Base-by-base conservation (phyloP, 2,329 filamentous ascomycete species). In the Eurotiales sp. region DNA sequence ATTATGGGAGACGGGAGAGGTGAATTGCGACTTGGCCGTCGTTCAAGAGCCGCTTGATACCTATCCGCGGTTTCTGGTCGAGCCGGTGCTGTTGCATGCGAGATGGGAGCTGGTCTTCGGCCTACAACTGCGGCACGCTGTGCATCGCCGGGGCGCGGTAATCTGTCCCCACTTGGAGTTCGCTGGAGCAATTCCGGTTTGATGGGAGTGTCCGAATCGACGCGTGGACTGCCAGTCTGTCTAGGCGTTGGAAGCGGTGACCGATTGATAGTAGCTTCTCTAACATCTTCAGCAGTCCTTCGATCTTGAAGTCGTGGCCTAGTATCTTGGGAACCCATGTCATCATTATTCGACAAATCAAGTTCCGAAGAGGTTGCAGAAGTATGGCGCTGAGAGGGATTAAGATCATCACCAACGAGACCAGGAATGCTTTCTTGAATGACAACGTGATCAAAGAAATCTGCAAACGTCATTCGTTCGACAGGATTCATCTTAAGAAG, bases 401-500 rank as follows among this genome's bases (percentile, higher is more conserved):
- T 80, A 19, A 84, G 57, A 64, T 95, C 90, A 62, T 95, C 89
- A 37, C 85, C 86, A 6, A 90, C 84, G 25, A 95, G 74, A 5
- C 86, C 88, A 0, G 90, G 90, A 60, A 96, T 96, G 3, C 85
- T 80, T 17, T 79, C 80, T 11, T 80, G 82, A 47, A 96, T 82
- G 25, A 93, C 84, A 25, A 79, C 72, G 63, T 92, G 85, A 14
- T 74, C 76, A 70, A 97, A 97, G 66, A 96, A 93, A 56, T 86
- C 83, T 46, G 89, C 84, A 60, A 96, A 97, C 51, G 83, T 87
- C 67, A 96, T 80, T 52, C 93, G 81, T 67, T 96, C 89, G 4
- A 88, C 83, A 0, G 93, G 90, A 54, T 85, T 92, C 53, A 88
- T 84, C 74, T 92, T 96, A 56, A 99, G 74, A 14, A 99, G 77